Percentiles rank a stretch among this genome's conserved stretches.
These are phyloP conservation scores for Backusella tuberculispora DNA, from an alignment of 192 early-diverging fungal species.

Conservation along the genomic window DNA sequence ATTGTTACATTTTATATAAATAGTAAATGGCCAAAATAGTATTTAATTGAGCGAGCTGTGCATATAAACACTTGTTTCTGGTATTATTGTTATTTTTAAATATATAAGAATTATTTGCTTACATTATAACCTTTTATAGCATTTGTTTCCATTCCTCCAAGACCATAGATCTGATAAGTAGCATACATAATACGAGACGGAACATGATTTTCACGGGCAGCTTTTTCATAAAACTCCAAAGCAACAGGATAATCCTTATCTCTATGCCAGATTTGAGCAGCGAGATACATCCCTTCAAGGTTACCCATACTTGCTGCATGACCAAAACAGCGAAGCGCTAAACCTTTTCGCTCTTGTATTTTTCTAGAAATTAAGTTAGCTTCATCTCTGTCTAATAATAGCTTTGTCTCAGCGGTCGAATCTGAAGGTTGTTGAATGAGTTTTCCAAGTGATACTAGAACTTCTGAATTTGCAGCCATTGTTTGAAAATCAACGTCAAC, in stretches of 20 bases:
- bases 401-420: neutral
- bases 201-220: constrained; percentile 30
- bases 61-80: neutral
- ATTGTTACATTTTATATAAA: constrained; percentile 4
- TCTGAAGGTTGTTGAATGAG: constrained; percentile 20
- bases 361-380: constrained; percentile 13
- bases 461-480: constrained; percentile 28
- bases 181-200: constrained; percentile 37
- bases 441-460: constrained; percentile 31
- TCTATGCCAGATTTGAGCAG: constrained; percentile 31
- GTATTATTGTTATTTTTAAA: neutral
- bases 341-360: constrained; percentile 9
- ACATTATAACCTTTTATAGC: constrained; percentile 27
- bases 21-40: neutral
- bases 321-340: constrained; percentile 28
- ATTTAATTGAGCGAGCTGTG: neutral
- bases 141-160: constrained; percentile 28
- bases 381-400: constrained; percentile 8
- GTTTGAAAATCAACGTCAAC: constrained; percentile 1
- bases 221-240: constrained; percentile 33
- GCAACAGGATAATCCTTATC: constrained; percentile 32
- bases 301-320: constrained; percentile 38
- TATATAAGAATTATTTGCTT: neutral
- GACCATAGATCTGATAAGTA: constrained; percentile 27
- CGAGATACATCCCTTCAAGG: constrained; percentile 35